Base-by-base conservation (phyloP, 2,329 filamentous ascomycete genomes). In the Aspergillus flavus region DNA sequence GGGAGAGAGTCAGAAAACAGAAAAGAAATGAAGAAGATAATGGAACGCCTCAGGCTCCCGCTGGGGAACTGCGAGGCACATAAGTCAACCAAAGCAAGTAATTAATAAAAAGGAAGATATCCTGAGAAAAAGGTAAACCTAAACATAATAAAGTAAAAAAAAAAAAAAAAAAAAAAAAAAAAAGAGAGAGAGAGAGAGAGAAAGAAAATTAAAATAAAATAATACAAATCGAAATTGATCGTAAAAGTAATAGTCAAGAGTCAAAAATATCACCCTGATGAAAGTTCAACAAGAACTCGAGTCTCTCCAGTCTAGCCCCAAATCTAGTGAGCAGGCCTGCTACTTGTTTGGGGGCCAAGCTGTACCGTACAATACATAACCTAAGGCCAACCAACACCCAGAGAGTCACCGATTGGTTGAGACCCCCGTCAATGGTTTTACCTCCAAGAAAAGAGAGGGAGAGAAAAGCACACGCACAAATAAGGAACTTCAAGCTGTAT, bases 291-390 rank as follows among this genome's bases (percentile, higher is more conserved):
- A 36, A 54, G 30, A 36, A 34, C 21, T 55, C n/a, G n/a, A 21
- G n/a, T 21, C 34, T 26, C 34, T n/a, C 7, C 19, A 26, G 32
- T 39, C 52, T 55, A 55, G 52, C 52, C 52, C 52, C 32, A 54
- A 36, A 23, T 45, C 48, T 54, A 53, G 48, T 21, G 58, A 43
- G 7, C 21, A 53, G 52, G 52, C 52, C 32, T 21, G 21, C 52
- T 26, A 55, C 7, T 55, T 52, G 48, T 43, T 59, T 59, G 57
- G 57, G 57, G 57, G 57, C 52, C 52, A 55, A 39, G 52, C 52
- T 39, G 52, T 26, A 55, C 32, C 12, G 12, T n/a, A 43, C n/a
- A 23, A 19, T 21, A 46, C n/a, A 14, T 23, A 23, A 2, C 50
- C 19, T 53, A 32, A 53, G 50, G 50, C 50, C 50, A 53, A 34